Evolutionary conservation across 768 basidiomycete species (phyloP).

Genomic region (Thelephora aurantiotincta): DNA sequence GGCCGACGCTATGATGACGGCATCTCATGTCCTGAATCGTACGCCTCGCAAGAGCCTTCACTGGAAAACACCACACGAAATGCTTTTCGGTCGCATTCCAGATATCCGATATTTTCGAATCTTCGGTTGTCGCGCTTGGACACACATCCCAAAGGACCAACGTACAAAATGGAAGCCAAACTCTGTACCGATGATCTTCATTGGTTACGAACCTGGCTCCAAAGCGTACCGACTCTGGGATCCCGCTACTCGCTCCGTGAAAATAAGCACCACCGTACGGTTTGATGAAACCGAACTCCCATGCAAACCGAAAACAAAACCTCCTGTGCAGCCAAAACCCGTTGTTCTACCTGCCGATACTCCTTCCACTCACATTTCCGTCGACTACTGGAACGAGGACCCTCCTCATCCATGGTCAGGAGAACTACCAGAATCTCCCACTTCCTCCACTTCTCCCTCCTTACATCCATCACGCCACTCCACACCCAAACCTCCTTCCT

Average conservation of each 20-base stretch:
- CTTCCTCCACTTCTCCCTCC: too few species aligned
- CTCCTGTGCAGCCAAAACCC: too few species aligned
- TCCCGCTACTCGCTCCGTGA: background rate
- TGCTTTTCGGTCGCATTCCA: constrained; percentile 1
- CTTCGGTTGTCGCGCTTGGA: constrained; percentile 14
- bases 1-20: constrained; percentile 15
- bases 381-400: too few species aligned
- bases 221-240: constrained; percentile 12
- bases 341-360: too few species aligned
- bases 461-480: too few species aligned
- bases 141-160: constrained; percentile 10
- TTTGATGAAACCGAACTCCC: too few species aligned
- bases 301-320: too few species aligned
- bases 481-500: too few species aligned
- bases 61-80: constrained; percentile 3
- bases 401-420: too few species aligned
- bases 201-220: constrained; percentile 12
- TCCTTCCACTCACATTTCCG: too few species aligned
- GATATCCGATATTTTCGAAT: constrained; percentile 8
- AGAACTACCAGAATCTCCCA: too few species aligned
- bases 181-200: constrained; percentile 6
- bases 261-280: too few species aligned
- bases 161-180: constrained; percentile 4
- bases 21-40: constrained; percentile 3
- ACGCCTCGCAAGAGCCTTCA: constrained; percentile 1